Base-by-base conservation (phyloP, 2,329 filamentous ascomycete species). In the Lithohypha guttulata region DNA sequence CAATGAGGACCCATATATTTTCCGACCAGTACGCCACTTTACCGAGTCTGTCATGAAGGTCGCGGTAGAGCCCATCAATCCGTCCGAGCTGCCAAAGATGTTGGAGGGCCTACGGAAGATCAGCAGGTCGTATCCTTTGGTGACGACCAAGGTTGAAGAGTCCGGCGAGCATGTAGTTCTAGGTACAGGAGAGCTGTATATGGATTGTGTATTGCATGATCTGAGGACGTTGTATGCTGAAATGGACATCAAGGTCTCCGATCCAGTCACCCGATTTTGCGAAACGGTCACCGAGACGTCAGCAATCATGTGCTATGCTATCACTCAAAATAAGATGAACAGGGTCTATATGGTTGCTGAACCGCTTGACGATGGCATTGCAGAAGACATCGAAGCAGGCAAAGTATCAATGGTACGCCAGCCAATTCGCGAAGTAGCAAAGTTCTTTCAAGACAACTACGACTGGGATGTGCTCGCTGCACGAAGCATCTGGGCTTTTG, bases 251-350 rank as follows among this genome's bases (percentile, higher is more conserved):
- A 96, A 96, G 64, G 85, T 98, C 34, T 98, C 91, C 0, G 91
- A 98, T 57, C 91, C 91, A 1, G 89, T 98, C 29, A 96, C 91
- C 11, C 75, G 91, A 33, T 98, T 98, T 69, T 95, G 86, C 62
- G 91, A 98, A 64, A 98, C 91, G 0, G 89, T 95, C 18, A 86
- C 94, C 25, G 91, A 98, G 60, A 93, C 91, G 50, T 95, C 86
- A 13, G 87, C 87, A 14, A 95, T 93, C 43, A 95, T 95, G 64
- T 98, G 91, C 65, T 98, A 95, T 59, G 89, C 91, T 15, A 78
- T 94, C 51, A 96, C 91, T 2, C 91, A 91, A 2, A 98, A 98
- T 67, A 98, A 98, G 66, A 95, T 95, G 69, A 98, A 98, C 68
- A 94, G 93, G 61, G 82, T 98, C 54, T 96, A 91, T 23, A 95